Evolutionary conservation across 768 basidiomycete species (phyloP), one percentile per base, ranked within the genome.

Genomic region (Royoungia palumana): DNA sequence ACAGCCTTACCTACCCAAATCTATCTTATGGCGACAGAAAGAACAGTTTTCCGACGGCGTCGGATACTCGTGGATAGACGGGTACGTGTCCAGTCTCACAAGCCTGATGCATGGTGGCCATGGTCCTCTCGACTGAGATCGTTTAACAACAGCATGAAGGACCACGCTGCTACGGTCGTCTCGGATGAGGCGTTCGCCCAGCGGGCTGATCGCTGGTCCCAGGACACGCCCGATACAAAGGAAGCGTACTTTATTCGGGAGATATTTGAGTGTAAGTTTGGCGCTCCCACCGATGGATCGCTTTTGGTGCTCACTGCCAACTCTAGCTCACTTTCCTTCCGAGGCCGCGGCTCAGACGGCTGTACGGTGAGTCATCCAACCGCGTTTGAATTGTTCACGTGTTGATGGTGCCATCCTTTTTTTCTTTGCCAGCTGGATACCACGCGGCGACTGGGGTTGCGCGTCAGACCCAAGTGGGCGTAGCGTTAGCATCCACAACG

Each of bases 21-120:
- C 89, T 14, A 97, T 99, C 61, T 76, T 99, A 35, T 99, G 96
- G 96, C 80, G 96, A 48, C 96, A 99, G 68, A 99, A 99, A 68
- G 96, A 99, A 71, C 94, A 98, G 62, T 99, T 99, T 74, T 97
- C 94, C 2, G 96, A 99, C 62, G 96, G 96, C 46, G 94, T 96
- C 46, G 94, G 95, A 27, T 97, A 96, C 71, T 94, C 93, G 27
- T 97, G 95, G 94, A 98, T 98, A 62, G 94, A 98, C 61, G 92
- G 94, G 89, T 89, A 60, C 36, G 78, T 60, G 41, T 28, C 44
- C 17, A 12, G 24, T 19, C 19, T 34, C 8, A 25, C 37, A 44
- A 32, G 28, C 11, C 1, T 13, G 28, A 28, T 1, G 28, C 10
- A 6, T 28, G 5, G 3, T 5, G 2, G 22, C 35, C 11, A 16